Evolutionary conservation across 2,329 filamentous ascomycete genomes (phyloP), one percentile per base, ranked within the genome.

Genomic region (Ceratocystis diversiconidia): DNA sequence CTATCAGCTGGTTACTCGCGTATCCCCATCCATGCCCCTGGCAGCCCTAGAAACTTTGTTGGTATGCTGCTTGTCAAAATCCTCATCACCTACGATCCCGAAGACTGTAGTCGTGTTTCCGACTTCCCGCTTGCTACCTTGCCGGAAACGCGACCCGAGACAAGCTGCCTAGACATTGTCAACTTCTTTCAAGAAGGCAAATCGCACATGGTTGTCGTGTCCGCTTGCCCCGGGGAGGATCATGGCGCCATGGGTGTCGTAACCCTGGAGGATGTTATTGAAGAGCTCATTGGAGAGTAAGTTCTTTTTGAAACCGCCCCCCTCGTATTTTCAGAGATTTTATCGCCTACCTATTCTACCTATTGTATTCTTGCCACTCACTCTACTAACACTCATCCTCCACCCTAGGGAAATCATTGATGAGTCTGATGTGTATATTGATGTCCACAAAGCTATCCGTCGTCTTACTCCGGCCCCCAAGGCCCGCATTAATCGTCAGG

Each of bases 151-250:
- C 85, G 90, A 8, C 90, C 94, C 0, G 90, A 96, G 73, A 99
- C 94, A 0, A 96, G 92, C 77, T 99, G 94, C 74, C 77, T 99
- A 65, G 94, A 99, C 74, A 97, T 99, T 72, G 90, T 99, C 77
- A 99, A 99, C 77, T 99, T 96, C 76, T 99, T 99, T 79, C 94
- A 99, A 75, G 94, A 99, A 78, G 94, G 94, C 71, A 99, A 99
- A 75, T 96, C 92, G 1, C 94, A 99, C 75, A 96, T 99, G 92
- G 92, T 97, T 0, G 79, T 99, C 32, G 94, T 97, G 7, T 96
- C 92, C 0, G 89, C 96, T 72, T 81, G 76, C 41, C 94, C 94
- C 0, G 92, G 92, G n/a, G 90, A 95, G 70, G 87, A 95, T 71
- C 86, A 89, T 71, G 94, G 94, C 59, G 91, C 92, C 5, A 79